These are phyloP conservation scores for Dactylella cylindrospora DNA, from an alignment of 2,329 filamentous ascomycete species.

Conservation along the genomic window DNA sequence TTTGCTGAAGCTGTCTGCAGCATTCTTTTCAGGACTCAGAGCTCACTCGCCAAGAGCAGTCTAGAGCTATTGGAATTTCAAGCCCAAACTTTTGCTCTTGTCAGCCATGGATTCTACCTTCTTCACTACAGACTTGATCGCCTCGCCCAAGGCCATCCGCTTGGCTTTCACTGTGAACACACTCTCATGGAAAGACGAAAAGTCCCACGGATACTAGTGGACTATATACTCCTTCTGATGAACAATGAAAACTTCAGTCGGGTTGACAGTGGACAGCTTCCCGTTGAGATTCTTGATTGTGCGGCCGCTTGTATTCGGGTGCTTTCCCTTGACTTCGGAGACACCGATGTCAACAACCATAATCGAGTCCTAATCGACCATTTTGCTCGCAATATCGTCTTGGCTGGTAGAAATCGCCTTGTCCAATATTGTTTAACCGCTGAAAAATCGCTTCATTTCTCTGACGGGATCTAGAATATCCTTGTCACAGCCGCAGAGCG, in stretches of 20 bases:
- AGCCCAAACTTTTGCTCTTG: constrained; percentile 10
- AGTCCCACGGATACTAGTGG: constrained; percentile 17
- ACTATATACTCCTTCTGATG: constrained; percentile 18
- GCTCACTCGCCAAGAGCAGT: background rate
- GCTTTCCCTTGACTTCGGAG: constrained; percentile 3
- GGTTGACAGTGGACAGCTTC: constrained; percentile 8
- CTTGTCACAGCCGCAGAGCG: constrained; percentile 29
- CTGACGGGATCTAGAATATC: constrained; percentile 30
- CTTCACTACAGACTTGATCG: constrained; percentile 14
- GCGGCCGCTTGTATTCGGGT: constrained; percentile 6
- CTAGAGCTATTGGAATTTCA: constrained; percentile 15
- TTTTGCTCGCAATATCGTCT: constrained; percentile 24
- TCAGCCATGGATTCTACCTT: constrained; percentile 27
- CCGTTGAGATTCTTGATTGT: constrained; percentile 21
- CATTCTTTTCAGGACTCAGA: constrained; percentile 1
- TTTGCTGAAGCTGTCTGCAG: constrained; percentile 31
- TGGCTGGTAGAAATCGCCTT: constrained; percentile 12
- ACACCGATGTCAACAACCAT: background rate
- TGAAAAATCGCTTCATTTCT: constrained; percentile 19
- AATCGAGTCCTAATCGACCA: constrained; percentile 16
- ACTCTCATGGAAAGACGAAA: constrained; percentile 30
- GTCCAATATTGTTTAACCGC: constrained; percentile 12
- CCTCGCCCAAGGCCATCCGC: constrained; percentile 7
- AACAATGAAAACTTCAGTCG: constrained; percentile 21
- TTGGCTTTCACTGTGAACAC: constrained; percentile 26